Conservation (phyloP, 176 grass and related monocot species). For the Zea luxurians region DNA sequence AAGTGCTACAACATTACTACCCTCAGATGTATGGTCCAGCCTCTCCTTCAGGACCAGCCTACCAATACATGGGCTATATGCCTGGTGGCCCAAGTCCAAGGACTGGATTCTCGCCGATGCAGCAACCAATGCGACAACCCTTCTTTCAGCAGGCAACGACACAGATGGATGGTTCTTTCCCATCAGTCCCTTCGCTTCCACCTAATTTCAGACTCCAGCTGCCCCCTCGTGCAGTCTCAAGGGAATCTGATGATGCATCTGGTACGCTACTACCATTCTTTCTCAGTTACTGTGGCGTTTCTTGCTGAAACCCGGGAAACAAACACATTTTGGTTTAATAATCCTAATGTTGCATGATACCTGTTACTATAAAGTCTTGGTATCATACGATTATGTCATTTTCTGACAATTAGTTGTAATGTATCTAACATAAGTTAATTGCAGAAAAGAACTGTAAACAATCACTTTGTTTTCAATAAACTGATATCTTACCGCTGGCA, state of each 20-base stretch:
- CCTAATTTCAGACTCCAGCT: slow-evolving; percentile 70
- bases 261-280: slow-evolving; percentile 41
- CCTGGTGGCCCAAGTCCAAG: slow-evolving; percentile 36
- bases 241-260: slow-evolving; percentile 40
- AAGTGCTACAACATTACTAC: slow-evolving; percentile 70
- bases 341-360: neutral
- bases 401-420: neutral
- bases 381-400: neutral
- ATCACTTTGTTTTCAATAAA: neutral
- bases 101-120: slow-evolving; percentile 45
- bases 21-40: slow-evolving; percentile 60
- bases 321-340: neutral
- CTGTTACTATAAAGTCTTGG: neutral
- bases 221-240: slow-evolving; percentile 59
- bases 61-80: slow-evolving; percentile 63
- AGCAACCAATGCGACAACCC: slow-evolving; percentile 35
- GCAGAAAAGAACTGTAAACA: neutral
- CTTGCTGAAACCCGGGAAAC: neutral
- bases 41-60: slow-evolving; percentile 56
- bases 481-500: neutral
- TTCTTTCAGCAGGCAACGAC: slow-evolving; percentile 50
- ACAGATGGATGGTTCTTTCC: slow-evolving; percentile 53
- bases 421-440: neutral
- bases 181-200: slow-evolving; percentile 47
- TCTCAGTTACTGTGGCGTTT: neutral